Conservation (phyloP, 2,329 filamentous ascomycete genomes). For the Aspergillus quadricinctus region DNA sequence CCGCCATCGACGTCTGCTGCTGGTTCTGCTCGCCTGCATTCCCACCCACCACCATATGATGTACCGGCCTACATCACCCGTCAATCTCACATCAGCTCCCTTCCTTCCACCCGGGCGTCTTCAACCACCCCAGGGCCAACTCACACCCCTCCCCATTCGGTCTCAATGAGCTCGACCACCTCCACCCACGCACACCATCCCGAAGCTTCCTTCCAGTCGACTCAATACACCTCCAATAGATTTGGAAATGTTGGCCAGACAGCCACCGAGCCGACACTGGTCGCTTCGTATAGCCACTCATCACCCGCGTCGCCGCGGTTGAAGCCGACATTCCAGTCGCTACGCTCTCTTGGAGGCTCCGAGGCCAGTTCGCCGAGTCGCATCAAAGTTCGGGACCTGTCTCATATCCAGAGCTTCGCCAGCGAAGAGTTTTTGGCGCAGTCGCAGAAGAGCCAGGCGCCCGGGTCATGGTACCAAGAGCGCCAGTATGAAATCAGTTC, state of each 20-base stretch:
- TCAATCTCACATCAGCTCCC: slow-evolving; percentile 22
- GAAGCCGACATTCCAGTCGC: slow-evolving; percentile 43
- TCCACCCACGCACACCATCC: slow-evolving; percentile 25
- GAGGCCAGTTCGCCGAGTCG: slow-evolving; percentile 49
- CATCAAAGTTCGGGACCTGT: slow-evolving; percentile 81
- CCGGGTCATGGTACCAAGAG: slow-evolving; percentile 46
- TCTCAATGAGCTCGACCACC: slow-evolving; percentile 49
- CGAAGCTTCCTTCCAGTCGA: slow-evolving; percentile 11
- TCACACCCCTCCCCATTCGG: slow-evolving; percentile 23
- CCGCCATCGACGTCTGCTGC: slow-evolving; percentile 30
- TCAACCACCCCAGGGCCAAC: slow-evolving; percentile 17
- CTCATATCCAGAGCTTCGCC: slow-evolving; percentile 86
- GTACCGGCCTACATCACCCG: slow-evolving; percentile 33
- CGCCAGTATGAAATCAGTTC: slow-evolving; percentile 88
- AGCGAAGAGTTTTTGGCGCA: slow-evolving; percentile 66
- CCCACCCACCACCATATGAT: slow-evolving; percentile 25
- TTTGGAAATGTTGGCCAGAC: slow-evolving; percentile 22
- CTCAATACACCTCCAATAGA: slow-evolving; percentile 15
- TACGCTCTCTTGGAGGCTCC: slow-evolving; percentile 40
- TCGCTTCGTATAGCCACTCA: slow-evolving; percentile 26
- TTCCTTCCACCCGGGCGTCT: slow-evolving; percentile 21
- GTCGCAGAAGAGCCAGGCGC: slow-evolving; percentile 43
- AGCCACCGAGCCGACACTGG: slow-evolving; percentile 22
- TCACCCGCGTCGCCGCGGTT: slow-evolving; percentile 45
- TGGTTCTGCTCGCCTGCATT: slow-evolving; percentile 29